Evolutionary conservation across 1,284 basidiomycete species (phyloP), one percentile per base, ranked within the genome.

Genomic region (Coriolopsis trogii): DNA sequence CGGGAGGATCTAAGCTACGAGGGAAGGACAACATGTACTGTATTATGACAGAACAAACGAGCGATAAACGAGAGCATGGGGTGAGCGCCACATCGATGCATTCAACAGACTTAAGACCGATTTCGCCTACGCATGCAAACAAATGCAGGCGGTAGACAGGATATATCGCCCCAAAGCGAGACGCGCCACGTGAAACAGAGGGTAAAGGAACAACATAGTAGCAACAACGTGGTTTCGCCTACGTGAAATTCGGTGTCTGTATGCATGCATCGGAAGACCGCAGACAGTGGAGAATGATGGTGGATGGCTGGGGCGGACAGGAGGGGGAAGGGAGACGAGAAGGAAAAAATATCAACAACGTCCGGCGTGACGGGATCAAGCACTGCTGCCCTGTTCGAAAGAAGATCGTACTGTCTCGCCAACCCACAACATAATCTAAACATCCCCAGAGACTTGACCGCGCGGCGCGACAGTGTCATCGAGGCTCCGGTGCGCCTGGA

Each of bases 401-500:
- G n/a, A 29, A 34, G 41, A 55, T 55, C 49, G 45, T 40, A 42
- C 39, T 47, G 55, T 49, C 42, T 48, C 48, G 34, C 42, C 43
- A 37, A 16, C 16, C 3, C 21, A 25, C 7, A 8, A n/a, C n/a
- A n/a, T n/a, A 31, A 16, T 7, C 6, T 25, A 44, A 23, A 31
- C 47, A 18, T 52, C 46, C 21, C 49, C 55, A 16, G 51, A 48
- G 21, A 29, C 40, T 37, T 36, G 48, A 12, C 56, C 59, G 42
- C 57, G 51, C n/a, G 60, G 38, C 10, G 49, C 36, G 29, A 63
- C 61, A 29, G 58, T 53, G 48, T 89, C 85, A 47, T 93, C 91
- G 58, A 93, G 78, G 73, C 85, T 93, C 70, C 87, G 78, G 68
- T 93, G 91, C 20, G 87, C 87, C 72, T 95, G 91, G 45, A 96